Conservation (phyloP, 371 early-diverging fungal species). For the Mortierella sp. region DNA sequence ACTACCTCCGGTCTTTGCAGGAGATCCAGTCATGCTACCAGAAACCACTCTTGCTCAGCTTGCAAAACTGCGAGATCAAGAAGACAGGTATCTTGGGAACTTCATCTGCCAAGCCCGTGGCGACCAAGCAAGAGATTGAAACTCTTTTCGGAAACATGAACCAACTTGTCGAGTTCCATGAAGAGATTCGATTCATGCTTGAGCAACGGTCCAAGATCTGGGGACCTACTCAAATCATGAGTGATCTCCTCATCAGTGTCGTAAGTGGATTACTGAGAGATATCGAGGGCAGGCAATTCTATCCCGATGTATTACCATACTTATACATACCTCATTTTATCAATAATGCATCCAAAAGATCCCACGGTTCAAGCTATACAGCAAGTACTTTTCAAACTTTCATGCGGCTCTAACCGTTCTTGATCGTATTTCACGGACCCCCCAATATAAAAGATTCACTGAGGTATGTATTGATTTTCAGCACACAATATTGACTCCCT, state of each 20-base stretch:
- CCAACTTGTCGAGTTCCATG: constrained; percentile 40
- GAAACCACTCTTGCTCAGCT: constrained; percentile 30
- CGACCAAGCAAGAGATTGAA: constrained; percentile 44
- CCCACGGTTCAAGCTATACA: constrained; percentile 53
- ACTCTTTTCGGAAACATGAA: constrained; percentile 51
- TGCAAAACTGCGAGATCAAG: constrained; percentile 28
- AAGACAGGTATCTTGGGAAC: constrained; percentile 23
- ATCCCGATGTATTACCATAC: neutral
- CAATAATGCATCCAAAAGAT: constrained; percentile 23
- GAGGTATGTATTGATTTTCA: constrained; percentile 18
- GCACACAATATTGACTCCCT: too few species aligned
- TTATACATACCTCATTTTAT: neutral
- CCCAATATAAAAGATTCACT: constrained; percentile 42
- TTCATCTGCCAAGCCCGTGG: constrained; percentile 25
- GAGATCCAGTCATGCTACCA: constrained; percentile 40
- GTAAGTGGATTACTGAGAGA: constrained; percentile 15
- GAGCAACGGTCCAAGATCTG: constrained; percentile 54
- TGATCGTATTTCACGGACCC: constrained; percentile 42
- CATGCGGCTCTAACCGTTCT: constrained; percentile 41
- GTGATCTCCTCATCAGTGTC: constrained; percentile 37
- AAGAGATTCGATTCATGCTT: constrained; percentile 29
- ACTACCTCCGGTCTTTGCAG: constrained; percentile 45
- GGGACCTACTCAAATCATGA: constrained; percentile 56
- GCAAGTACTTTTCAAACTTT: constrained; percentile 51
- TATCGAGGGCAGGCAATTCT: neutral